These are phyloP conservation scores for Artemisia tridentata DNA, from an alignment of 129 eudicot species.

Conservation along the genomic window DNA sequence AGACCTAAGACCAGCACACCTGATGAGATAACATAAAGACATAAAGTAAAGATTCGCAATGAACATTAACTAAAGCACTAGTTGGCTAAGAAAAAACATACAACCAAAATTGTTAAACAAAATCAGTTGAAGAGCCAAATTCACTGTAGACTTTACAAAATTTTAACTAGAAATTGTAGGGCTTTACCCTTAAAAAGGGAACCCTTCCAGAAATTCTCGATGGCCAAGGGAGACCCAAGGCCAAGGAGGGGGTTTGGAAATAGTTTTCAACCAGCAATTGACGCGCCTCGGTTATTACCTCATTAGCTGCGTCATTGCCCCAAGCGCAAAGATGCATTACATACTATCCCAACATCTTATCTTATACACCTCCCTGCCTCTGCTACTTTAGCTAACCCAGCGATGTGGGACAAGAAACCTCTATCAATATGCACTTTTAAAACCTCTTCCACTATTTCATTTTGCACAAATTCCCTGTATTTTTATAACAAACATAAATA, in stretches of 20 bases:
- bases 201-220: constrained; percentile 33
- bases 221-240: constrained; percentile 23
- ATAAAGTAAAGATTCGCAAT: no score
- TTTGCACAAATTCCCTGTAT: not conserved
- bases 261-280: constrained; percentile 99
- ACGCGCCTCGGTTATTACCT: constrained; percentile 86
- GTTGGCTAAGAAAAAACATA: no score
- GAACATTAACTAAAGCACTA: no score
- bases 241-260: constrained; percentile 86
- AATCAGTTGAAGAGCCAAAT: no score
- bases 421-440: no score
- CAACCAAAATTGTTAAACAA: no score
- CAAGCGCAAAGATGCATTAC: constrained; percentile 73
- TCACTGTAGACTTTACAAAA: not conserved
- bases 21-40: no score
- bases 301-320: constrained; percentile 99
- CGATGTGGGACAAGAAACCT: constrained; percentile 14
- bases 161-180: not conserved
- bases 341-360: not conserved
- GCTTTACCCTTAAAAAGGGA: constrained; percentile 23
- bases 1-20: no score
- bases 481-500: no score
- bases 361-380: not conserved
- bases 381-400: not conserved
- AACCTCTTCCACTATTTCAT: not conserved